Evolutionary conservation across 805 yeast genomes (phyloP), one percentile per base, ranked within the genome.

Genomic region (Wickerhamiella australiensis): DNA sequence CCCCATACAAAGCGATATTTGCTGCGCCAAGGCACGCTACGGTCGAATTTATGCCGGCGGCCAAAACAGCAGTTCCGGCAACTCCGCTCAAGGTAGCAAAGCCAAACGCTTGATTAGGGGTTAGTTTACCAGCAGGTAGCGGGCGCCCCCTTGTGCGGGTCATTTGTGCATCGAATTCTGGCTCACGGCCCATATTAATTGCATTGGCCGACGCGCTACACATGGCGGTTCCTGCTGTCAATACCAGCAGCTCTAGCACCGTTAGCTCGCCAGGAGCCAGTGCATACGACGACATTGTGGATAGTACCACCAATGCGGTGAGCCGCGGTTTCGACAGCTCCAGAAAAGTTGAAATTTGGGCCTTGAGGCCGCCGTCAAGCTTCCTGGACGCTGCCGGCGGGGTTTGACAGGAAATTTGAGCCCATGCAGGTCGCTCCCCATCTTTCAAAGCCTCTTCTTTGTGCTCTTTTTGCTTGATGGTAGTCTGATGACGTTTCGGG

Each of bases 191-290:
- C 95, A 88, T 90, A 61, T 92, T 92, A 44, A 92, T 86, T 3
- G 97, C 94, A 66, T 92, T 92, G 2, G 98, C 98, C 1, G 96
- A 80, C 9, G 94, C 94, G 0, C 96, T 86, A 55, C 92, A 77
- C 29, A 92, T 67, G 1, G 90, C 77, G 0, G 96, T 92, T 13
- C 98, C 98, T 0, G 74, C 65, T 0, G 96, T 85, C 27, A 92
- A 69, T 56, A 79, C 78, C 27, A 84, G 59, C 45, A 92, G 72
- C 54, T 85, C 80, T 5, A 77, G 68, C 2, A 90, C 64, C 0
- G 92, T 77, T 0, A 87, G 85, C 9, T 88, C 77, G 55, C 74
- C 74, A 1, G 98, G 97, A 0, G 95, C 85, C 26, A 92, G 68
- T 0, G 96, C 96, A 62, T 90, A 92, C 0, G 96, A 82, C 54